Percentiles rank a stretch among this genome's conserved stretches.
These are phyloP conservation scores for Teratosphaeria gauchensis DNA, from an alignment of 2,329 filamentous ascomycete genomes.

Conservation along the genomic window DNA sequence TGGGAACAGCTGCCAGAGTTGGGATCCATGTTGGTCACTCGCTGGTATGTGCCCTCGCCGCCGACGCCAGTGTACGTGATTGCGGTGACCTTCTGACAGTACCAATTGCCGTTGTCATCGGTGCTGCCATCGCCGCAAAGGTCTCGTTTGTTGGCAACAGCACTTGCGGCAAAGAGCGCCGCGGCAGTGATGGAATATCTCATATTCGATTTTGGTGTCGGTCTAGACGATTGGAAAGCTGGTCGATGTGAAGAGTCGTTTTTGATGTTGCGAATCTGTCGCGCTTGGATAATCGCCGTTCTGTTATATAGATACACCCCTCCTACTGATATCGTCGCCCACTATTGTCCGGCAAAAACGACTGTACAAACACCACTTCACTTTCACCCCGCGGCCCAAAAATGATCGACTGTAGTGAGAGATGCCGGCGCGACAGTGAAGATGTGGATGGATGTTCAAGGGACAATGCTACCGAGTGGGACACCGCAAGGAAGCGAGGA, in stretches of 20 bases:
- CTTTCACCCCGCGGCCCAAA: background rate
- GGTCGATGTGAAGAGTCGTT: background rate
- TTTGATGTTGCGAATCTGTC: background rate
- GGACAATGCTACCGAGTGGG: too few species aligned
- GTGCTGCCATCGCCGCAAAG: conserved; percentile 20
- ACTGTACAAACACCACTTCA: background rate
- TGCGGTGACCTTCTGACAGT: conserved; percentile 54
- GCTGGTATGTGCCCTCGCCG: conserved; percentile 51
- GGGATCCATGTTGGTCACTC: conserved; percentile 51
- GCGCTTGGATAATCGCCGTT: background rate
- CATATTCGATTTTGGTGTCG: conserved; percentile 10
- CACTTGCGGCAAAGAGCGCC: conserved; percentile 20
- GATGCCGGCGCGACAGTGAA: background rate
- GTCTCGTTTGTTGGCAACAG: conserved; percentile 16
- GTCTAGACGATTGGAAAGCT: background rate
- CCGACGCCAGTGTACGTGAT: conserved; percentile 50
- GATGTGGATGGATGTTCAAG: background rate
- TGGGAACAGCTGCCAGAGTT: conserved; percentile 46
- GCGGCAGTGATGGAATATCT: conserved; percentile 23
- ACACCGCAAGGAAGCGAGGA: background rate
- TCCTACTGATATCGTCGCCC: background rate
- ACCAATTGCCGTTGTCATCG: conserved; percentile 48
- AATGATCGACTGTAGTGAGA: background rate
- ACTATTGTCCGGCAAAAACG: background rate
- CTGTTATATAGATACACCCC: background rate